These are phyloP conservation scores for Diaporthe velutina DNA, from an alignment of 2,329 filamentous ascomycete species.

Conservation along the genomic window DNA sequence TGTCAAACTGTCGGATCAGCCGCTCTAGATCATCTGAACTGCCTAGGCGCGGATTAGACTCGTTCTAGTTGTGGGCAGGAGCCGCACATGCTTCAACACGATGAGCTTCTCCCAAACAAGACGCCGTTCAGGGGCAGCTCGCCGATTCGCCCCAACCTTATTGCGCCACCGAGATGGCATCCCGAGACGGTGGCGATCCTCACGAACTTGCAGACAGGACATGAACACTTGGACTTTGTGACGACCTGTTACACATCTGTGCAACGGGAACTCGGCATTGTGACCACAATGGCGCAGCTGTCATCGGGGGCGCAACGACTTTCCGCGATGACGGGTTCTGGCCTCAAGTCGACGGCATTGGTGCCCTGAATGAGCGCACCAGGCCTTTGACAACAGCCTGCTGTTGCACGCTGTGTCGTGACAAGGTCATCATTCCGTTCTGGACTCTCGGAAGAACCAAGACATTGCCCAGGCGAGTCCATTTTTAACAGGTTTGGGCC, in stretches of 20 bases:
- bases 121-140: background rate
- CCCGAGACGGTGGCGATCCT: no score
- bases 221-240: background rate
- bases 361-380: background rate
- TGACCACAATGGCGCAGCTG: background rate
- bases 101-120: background rate
- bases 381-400: background rate
- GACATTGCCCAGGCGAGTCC: background rate
- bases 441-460: background rate
- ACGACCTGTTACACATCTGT: background rate
- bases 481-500: background rate
- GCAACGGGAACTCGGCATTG: background rate
- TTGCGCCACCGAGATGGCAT: background rate
- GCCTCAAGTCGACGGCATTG: background rate
- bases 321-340: background rate
- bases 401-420: background rate
- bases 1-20: conserved; percentile 12
- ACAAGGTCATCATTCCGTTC: background rate
- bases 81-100: background rate
- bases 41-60: background rate
- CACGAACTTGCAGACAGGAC: background rate
- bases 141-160: background rate
- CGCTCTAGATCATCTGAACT: conserved; percentile 19
- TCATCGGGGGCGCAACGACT: background rate
- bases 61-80: background rate